These are phyloP conservation scores for Botrytis aclada DNA, from an alignment of 2,329 filamentous ascomycete species.

Conservation along the genomic window DNA sequence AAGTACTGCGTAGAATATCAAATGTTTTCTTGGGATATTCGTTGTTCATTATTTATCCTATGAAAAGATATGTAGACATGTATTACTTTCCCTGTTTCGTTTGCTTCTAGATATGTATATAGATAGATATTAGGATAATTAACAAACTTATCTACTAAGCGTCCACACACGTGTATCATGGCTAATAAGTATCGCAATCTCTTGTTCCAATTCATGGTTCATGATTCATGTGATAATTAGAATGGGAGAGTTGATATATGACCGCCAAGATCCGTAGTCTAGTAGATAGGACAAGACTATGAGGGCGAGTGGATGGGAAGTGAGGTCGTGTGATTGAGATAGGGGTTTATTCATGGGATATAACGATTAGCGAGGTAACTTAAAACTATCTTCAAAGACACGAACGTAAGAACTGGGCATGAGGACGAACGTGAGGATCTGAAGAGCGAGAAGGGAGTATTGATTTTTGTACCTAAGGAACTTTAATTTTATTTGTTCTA, in stretches of 20 bases:
- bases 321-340: background rate
- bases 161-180: background rate
- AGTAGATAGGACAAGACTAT: background rate
- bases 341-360: background rate
- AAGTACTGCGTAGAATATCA: background rate
- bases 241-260: rapidly evolving
- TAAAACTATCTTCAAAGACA: background rate
- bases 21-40: no score
- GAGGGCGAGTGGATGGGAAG: background rate
- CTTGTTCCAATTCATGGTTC: background rate
- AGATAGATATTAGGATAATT: rapidly evolving
- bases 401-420: background rate
- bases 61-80: background rate
- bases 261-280: background rate
- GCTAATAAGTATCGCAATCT: background rate
- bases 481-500: background rate
- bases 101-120: background rate
- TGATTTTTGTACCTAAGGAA: background rate
- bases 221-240: background rate
- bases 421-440: background rate
- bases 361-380: background rate
- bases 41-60: background rate
- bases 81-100: background rate
- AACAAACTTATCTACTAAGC: background rate
- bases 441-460: background rate